Evolutionary conservation across 148 eudicot species (phyloP).

Genomic region (Vaccinium vitisidaea): DNA sequence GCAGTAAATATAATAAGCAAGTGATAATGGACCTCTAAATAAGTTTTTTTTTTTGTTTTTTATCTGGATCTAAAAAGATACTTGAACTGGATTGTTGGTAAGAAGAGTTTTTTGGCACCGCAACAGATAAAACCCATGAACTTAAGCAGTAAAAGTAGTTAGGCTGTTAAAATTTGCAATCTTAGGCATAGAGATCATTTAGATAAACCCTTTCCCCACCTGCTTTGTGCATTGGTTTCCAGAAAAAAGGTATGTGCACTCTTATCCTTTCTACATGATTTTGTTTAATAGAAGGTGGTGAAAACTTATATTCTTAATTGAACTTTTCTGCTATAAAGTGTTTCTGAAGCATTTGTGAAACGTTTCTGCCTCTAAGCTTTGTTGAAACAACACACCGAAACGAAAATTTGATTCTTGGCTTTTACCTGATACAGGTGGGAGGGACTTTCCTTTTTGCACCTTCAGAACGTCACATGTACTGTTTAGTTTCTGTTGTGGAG

Average conservation of each 20-base stretch:
- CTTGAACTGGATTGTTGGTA: not conserved
- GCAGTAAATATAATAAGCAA: not conserved
- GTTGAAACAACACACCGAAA: not conserved
- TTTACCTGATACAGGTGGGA: slow-evolving; percentile 34
- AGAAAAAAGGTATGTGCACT: not conserved
- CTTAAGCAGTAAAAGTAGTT: not conserved
- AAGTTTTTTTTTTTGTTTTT: not conserved
- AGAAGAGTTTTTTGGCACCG: not conserved
- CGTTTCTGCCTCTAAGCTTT: not conserved
- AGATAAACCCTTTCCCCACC: not conserved
- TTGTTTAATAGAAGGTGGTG: not conserved
- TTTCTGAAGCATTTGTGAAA: not conserved
- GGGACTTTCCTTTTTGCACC: slow-evolving; percentile 10
- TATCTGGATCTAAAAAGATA: not conserved
- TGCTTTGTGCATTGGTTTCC: not conserved
- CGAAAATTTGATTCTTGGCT: not conserved
- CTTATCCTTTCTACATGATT: not conserved
- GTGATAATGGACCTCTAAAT: not conserved
- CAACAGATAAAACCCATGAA: no score
- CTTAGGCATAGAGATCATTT: not conserved
- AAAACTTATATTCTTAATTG: not conserved
- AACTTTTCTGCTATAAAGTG: not conserved
- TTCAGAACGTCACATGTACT: slow-evolving; percentile 38
- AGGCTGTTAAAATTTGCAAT: not conserved
- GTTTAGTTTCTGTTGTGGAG: slow-evolving; percentile 77